Base-by-base conservation (phyloP, 257 asterid genomes). In the Sherardia arvensis region DNA sequence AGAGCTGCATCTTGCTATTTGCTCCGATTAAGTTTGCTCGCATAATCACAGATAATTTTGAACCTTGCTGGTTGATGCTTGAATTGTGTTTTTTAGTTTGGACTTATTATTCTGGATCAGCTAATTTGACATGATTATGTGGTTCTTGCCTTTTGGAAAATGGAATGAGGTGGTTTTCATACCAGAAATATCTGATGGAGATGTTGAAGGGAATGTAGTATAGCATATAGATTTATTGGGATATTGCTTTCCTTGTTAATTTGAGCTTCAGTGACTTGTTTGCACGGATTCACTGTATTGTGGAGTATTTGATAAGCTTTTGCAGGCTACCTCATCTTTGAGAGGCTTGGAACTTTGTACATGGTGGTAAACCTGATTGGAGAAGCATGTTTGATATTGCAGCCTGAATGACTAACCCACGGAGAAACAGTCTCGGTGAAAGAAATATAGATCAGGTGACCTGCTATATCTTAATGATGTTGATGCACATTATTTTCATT, bases 361-460 rank as follows among this genome's bases (percentile, higher is more conserved):
- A 81, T 66, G 71, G 75, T n/a, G 33, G 57, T 68, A 60, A 38
- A 54, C 69, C 49, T 71, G 65, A 59, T 18, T 65, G 23, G 61
- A 56, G 66, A 29, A 77, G 57, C 66, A 59, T 71, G 20, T 58
- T 66, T 73, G 71, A 84, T 69, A 54, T 53, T 61, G 49, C 76
- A 70, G 77, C 72, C 76, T 74, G 80, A 83, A 86, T 84, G 95
- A 77, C 76, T 76, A 73, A 65, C 61, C 30, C 59, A 67, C 85
- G 60, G 75, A 66, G 74, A 54, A 72, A 74, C 70, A 73, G 83
- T 72, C 68, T 81, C 54, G 83, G 78, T 7, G 95, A 80, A 66
- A 76, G 79, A 83, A 78, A 80, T 57, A 74, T 83, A 45, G 76
- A 74, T 67, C 88, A 81, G 95, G 95, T 84, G 68, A 69, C 47